Evolutionary conservation across 441 rosid genomes (phyloP).

Genomic region (Theobroma grandiflorum): DNA sequence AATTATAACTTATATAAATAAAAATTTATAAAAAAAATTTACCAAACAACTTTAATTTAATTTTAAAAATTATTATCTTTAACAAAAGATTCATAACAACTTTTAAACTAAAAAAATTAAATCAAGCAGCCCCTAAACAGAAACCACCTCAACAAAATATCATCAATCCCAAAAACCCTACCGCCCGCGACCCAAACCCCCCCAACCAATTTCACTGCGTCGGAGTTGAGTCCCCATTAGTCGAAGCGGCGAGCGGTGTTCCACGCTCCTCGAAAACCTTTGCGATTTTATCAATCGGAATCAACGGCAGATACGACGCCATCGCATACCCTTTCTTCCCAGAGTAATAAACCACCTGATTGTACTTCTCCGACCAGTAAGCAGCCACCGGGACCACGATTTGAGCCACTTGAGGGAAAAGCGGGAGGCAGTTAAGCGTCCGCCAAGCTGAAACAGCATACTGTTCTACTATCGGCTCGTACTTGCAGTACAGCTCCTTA

Average conservation of each 20-base stretch:
- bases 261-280: constrained; percentile 46
- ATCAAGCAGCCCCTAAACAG: too few relatives aligned
- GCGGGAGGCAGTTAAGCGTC: constrained; percentile 47
- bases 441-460: constrained; percentile 54
- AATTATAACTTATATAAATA: too few relatives aligned
- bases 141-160: too few relatives aligned
- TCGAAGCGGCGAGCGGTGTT: constrained; percentile 23
- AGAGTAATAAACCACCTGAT: constrained; percentile 41
- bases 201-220: constrained; percentile 23
- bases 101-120: too few relatives aligned
- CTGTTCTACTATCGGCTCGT: constrained; percentile 58
- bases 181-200: background rate
- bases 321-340: constrained; percentile 47
- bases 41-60: too few relatives aligned
- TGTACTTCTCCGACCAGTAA: constrained; percentile 67
- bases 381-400: constrained; percentile 52
- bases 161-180: background rate
- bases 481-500: constrained; percentile 39
- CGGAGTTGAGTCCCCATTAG: constrained; percentile 29
- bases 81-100: too few relatives aligned
- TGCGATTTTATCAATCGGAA: constrained; percentile 58
- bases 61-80: too few relatives aligned
- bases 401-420: constrained; percentile 55
- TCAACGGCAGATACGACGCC: constrained; percentile 52
- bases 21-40: too few relatives aligned